Base-by-base conservation (phyloP, 1,284 basidiomycete species). In the Moniliophthora roreri region DNA sequence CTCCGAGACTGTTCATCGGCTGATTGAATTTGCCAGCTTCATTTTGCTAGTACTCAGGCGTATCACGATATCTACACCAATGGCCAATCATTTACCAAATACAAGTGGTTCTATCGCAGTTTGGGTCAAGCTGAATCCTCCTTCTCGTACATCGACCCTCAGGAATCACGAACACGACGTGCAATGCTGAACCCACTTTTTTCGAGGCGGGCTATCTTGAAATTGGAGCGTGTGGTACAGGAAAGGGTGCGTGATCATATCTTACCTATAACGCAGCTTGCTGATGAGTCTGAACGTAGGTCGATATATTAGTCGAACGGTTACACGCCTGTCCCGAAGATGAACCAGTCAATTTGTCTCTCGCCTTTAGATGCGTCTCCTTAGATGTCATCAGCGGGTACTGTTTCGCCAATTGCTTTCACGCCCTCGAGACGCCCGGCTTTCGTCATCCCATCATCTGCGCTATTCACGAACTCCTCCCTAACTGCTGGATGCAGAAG, bases 401-500 rank as follows among this genome's bases (percentile, higher is more conserved):
- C 24, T 28, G 36, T 15, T 50, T 50, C 28, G 48, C 48, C 2
- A 16, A 40, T 10, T 23, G 28, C 10, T 40, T 28, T 23, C 13
- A 41, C n/a, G 23, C 48, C 10, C 38, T 50, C 23, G 48, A 50
- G n/a, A 4, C 16, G 1, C 15, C 18, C 20, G 37, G 26, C 4
- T 50, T 50, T 18, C 11, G 16, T 8, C 48, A 50, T 28, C 38
- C 37, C 15, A 39, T 50, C 18, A 4, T 44, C 47, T 36, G 52
- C 52, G 38, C 48, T 50, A 20, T 52, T 21, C 49, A 48, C 44
- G 38, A 63, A 67, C 26, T 59, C 69, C 32, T 71, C 70, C 7
- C 72, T 72, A 28, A 70, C 73, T 36, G 74, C 70, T 39, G 69
- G 48, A 16, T 32, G 10, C 37, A 40, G n/a, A 50, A 41, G 32